Conservation (phyloP, 495 filamentous ascomycete genomes). For the Hypomontagnella monticulosa region DNA sequence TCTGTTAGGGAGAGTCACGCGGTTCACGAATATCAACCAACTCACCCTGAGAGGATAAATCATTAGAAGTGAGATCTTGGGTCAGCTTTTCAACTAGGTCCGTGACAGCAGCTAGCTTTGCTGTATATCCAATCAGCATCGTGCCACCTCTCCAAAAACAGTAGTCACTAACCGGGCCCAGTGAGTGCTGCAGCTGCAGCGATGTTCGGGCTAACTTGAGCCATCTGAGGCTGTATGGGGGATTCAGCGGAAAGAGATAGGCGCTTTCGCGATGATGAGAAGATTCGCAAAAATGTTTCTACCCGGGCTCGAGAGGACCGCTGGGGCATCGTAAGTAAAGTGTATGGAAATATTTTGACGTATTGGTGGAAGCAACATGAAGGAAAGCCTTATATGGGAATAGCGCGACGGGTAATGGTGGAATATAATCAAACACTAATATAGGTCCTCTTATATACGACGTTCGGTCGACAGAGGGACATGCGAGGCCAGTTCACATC, state of each 20-base stretch:
- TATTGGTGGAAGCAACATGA: neutral
- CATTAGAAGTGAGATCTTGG: conserved; percentile 64
- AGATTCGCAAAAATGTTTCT: conserved; percentile 25
- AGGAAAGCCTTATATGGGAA: neutral
- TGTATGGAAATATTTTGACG: neutral
- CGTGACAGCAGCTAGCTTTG: conserved; percentile 71
- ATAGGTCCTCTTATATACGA: conserved; percentile 2
- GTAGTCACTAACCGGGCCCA: conserved; percentile 37
- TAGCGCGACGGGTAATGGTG: neutral
- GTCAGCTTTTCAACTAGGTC: conserved; percentile 66
- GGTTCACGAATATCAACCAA: conserved; percentile 7
- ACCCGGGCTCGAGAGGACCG: conserved; percentile 14
- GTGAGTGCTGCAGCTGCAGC: conserved; percentile 31
- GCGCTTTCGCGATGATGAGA: conserved; percentile 21
- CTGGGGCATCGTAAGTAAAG: conserved; percentile 34
- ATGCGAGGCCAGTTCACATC: conserved; percentile 7
- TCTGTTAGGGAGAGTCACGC: conserved; percentile 13
- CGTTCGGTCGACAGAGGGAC: conserved; percentile 1
- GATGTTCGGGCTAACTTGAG: conserved; percentile 29
- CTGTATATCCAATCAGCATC: conserved; percentile 51
- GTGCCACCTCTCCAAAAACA: neutral
- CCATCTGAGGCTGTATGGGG: conserved; percentile 21
- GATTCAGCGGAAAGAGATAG: conserved; percentile 2
- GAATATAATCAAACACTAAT: conserved; percentile 4
- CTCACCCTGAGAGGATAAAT: conserved; percentile 67